phyloP scores from a whole-genome alignment of 768 basidiomycete species.

The Serendipita indica region DNA sequence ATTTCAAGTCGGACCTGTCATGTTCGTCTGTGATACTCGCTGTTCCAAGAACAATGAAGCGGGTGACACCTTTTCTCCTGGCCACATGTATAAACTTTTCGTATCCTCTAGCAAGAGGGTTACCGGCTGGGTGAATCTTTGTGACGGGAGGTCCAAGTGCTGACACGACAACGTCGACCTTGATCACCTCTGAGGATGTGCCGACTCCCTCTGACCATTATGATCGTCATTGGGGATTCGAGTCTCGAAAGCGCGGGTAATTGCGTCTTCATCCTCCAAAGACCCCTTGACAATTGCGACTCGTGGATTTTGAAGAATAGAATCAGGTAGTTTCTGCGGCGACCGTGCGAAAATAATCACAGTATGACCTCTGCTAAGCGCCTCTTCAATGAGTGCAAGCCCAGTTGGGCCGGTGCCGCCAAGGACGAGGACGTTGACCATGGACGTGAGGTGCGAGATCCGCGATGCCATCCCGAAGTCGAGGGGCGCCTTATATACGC shows the following conservation, averaged over 20 bases:
- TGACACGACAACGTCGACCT: constrained; percentile 33
- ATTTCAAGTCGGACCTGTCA: constrained; percentile 40
- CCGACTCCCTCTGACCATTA: not conserved
- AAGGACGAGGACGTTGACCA: constrained; percentile 47
- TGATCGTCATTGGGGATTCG: constrained; percentile 28
- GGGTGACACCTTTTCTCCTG: constrained; percentile 35
- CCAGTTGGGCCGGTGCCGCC: constrained; percentile 55
- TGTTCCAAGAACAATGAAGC: constrained; percentile 54
- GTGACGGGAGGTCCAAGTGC: constrained; percentile 41
- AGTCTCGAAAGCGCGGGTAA: constrained; percentile 39
- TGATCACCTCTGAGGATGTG: not conserved
- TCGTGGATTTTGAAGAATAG: constrained; percentile 30
- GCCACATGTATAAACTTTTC: constrained; percentile 39
- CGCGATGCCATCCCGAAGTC: too few species aligned
- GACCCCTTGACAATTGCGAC: constrained; percentile 41
- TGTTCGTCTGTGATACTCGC: constrained; percentile 45
- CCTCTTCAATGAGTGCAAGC: constrained; percentile 39
- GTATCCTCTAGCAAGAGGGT: constrained; percentile 51
- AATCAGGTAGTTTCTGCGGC: constrained; percentile 44
- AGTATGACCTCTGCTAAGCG: constrained; percentile 30
- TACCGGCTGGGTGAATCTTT: constrained; percentile 27
- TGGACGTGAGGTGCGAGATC: not conserved
- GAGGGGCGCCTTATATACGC: too few species aligned
- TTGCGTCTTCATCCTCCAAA: constrained; percentile 35
- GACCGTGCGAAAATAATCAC: constrained; percentile 50